Evolutionary conservation across 192 early-diverging fungal species (phyloP), one percentile per base, ranked within the genome.

Genomic region (Umbelopsis sp.): DNA sequence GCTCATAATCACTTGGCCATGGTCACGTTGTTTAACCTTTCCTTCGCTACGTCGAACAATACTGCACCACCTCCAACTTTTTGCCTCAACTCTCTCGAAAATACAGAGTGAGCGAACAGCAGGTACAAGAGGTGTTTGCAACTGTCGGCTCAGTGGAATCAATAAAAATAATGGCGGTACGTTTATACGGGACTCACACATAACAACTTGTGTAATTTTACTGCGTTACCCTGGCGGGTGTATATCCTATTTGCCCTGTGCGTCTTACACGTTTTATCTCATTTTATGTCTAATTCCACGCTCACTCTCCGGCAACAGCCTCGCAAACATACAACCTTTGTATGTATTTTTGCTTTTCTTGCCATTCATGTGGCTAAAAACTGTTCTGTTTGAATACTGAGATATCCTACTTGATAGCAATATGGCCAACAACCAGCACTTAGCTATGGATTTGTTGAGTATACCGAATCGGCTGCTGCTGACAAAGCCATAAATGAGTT

Each of bases 371-470:
- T 66, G 18, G 45, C 33, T 65, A 6, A 16, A 30, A 22, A 2
- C 25, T 2, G 15, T 21, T 27, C 64, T 47, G 37, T 75, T 44
- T 65, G 23, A 11, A n/a, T 74, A 65, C 41, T 72, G 15, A 21
- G 20, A 72, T 74, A 35, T 55, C 53, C 55, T 20, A 46, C n/a
- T n/a, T 73, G 27, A 23, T 70, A 49, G 64, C 70, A 49, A 73
- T 84, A 89, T 84, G 86, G 85, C 78, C 77, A 79, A 33, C 87
- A 89, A 53, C 87, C 84, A 51, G 91, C 88, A 16, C 77, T 94
- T 67, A 93, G 93, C 83, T 97, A 93, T 81, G 95, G 93, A 15
- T 97, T 97, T 80, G 91, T 97, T 58, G 93, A 94, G 75, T 93
- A 88, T 84, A 77, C 77, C 66, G 89, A 90, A 48, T 88, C 89